Evolutionary conservation across 768 basidiomycete genomes (phyloP), one percentile per base, ranked within the genome.

Genomic region (Auriscalpium orientale): DNA sequence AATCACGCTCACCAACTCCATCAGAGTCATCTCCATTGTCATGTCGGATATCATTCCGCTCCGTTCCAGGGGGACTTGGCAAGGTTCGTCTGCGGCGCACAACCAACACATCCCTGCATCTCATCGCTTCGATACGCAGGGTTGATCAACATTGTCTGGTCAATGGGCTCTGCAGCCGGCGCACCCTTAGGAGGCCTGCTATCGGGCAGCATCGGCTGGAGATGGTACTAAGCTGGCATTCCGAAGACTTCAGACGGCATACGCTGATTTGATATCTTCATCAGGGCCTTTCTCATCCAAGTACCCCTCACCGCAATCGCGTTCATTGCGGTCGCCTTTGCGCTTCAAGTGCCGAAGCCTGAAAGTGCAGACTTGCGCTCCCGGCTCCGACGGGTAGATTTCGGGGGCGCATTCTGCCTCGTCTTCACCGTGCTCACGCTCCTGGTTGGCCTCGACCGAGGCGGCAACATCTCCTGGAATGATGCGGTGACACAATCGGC

Each of bases 21-120:
- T 33, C 62, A 84, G 83, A 2, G 70, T 85, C 33, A 79, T 79
- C 15, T 81, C 79, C 53, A 86, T 87, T 54, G 78, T 86, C 38
- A 76, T 86, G 68, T 84, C 82, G 3, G 85, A 86, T 59, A 71
- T 85, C 16, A 79, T 85, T 1, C 82, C 84, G 0, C 71, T 86
- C 47, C 75, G 84, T 2, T 74, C 75, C 21, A 73, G 84, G 49
- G 85, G 85, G 21, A 85, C 82, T n/a, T 84, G 83, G 79, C 84
- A 86, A 78, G 85, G 82, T 76, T 21, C 4, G 65, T 22, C 7
- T 15, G 8, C 50, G 12, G 33, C 40, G 22, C 22, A 13, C 2
- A 8, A n/a, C 5, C 46, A 28, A 8, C 11, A 6, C 2, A 21
- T 45, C 49, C 43, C 51, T 44, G 3, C 2, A n/a, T 15, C 18